These are phyloP conservation scores for Adansonia grandidieri DNA, from an alignment of 441 rosid species.

Conservation along the genomic window DNA sequence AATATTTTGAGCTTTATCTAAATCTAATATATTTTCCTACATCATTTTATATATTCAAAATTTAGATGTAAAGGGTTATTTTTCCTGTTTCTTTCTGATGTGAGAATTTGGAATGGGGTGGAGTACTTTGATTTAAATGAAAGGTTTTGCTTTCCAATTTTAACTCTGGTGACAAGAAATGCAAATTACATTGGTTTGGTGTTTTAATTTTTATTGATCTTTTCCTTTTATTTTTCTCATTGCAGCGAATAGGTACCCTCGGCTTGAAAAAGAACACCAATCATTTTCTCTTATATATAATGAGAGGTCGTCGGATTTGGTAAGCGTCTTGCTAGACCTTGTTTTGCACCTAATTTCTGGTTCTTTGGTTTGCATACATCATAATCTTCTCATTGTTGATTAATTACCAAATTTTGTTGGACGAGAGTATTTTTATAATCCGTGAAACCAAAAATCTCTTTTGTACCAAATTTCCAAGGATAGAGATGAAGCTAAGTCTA, in stretches of 20 bases:
- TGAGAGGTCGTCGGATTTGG: slow-evolving; percentile 61
- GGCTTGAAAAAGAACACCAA: slow-evolving; percentile 65
- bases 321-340: slow-evolving; percentile 27
- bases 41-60: background rate
- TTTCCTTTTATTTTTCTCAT: slow-evolving; percentile 8
- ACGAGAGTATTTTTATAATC: background rate
- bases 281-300: slow-evolving; percentile 61
- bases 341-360: background rate
- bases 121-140: background rate
- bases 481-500: slow-evolving; percentile 65
- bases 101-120: background rate
- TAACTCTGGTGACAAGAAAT: too few species aligned
- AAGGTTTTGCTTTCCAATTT: background rate
- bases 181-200: too few species aligned
- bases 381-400: background rate
- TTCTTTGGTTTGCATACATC: slow-evolving; percentile 1
- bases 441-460: background rate
- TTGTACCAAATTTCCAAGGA: slow-evolving; percentile 50
- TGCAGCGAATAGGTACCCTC: slow-evolving; percentile 58
- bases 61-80: background rate
- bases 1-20: too few species aligned
- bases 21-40: too few species aligned
- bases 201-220: background rate
- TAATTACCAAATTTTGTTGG: background rate
- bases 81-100: background rate